These are phyloP conservation scores for Trichoderma sp. DNA, from an alignment of 2,329 filamentous ascomycete genomes.

Conservation along the genomic window DNA sequence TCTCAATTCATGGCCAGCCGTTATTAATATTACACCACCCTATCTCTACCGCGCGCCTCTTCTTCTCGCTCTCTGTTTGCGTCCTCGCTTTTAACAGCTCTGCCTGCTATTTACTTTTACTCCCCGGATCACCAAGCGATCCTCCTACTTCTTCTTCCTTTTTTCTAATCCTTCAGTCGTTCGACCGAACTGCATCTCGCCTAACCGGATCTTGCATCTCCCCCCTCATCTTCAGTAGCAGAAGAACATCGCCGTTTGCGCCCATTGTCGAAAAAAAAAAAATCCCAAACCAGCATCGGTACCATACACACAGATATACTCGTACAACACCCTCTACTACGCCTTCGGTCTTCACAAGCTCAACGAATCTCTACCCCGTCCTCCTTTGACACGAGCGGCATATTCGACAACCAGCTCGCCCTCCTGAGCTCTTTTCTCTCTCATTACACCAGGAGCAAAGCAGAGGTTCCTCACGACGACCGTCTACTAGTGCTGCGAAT, in stretches of 20 bases:
- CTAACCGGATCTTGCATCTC: background rate
- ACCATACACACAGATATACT: background rate
- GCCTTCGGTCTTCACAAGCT: background rate
- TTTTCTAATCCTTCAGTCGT: background rate
- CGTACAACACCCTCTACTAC: background rate
- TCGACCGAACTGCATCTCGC: constrained; percentile 7
- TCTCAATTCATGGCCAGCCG: background rate
- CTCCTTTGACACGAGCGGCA: background rate
- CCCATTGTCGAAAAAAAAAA: background rate
- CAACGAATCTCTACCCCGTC: background rate
- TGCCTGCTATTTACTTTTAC: background rate
- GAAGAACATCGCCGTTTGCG: background rate
- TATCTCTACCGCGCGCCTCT: background rate
- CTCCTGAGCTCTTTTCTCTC: background rate
- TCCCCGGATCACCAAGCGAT: background rate
- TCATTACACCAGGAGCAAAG: background rate
- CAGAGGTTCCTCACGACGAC: background rate
- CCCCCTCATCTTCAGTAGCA: background rate
- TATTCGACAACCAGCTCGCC: background rate
- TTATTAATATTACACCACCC: constrained; percentile 20
- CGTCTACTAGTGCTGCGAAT: background rate
- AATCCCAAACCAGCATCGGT: background rate
- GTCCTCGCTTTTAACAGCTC: background rate
- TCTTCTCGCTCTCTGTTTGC: constrained; percentile 8
- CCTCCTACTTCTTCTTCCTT: background rate